A percentile compares a stretch with the other conserved stretches of the same genome.
Conservation (phyloP, 805 yeast species). For the Kazachstania africana region DNA sequence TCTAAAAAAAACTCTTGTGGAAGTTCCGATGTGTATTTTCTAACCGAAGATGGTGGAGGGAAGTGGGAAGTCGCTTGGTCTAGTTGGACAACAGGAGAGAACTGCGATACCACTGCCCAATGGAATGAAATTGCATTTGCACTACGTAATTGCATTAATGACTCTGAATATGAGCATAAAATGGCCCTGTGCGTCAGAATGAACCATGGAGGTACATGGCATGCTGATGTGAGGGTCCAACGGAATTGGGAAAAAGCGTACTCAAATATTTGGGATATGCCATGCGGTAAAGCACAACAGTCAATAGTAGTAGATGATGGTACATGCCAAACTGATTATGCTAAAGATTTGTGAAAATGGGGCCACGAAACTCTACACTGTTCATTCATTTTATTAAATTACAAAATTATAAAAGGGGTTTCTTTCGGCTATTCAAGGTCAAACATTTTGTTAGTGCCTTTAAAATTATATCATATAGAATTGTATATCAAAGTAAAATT, state of each 20-base stretch:
- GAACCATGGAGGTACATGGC: constrained; percentile 3
- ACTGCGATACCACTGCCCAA: constrained; percentile 4
- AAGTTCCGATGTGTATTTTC: constrained; percentile 1
- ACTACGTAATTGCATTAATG: background rate
- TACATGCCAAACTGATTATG: too few relatives aligned
- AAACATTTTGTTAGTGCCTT: too few relatives aligned
- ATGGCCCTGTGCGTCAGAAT: constrained; percentile 3
- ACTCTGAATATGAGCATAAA: constrained; percentile 1
- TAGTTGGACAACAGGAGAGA: constrained; percentile 1
- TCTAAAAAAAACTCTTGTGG: constrained; percentile 2
- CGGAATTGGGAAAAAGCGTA: constrained; percentile 1
- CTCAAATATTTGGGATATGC: constrained; percentile 2
- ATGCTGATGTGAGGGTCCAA: constrained; percentile 3
- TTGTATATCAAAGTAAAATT: too few relatives aligned
- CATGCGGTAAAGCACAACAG: background rate
- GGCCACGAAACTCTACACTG: too few relatives aligned
- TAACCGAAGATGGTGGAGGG: constrained; percentile 2
- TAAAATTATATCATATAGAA: too few relatives aligned
- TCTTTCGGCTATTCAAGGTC: too few relatives aligned
- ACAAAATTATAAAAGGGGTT: too few relatives aligned
- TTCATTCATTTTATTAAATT: too few relatives aligned
- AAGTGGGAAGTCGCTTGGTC: constrained; percentile 4
- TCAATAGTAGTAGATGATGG: background rate
- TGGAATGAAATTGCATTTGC: constrained; percentile 1
- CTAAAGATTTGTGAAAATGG: too few relatives aligned